Conservation (phyloP, 2,329 filamentous ascomycete species). For the Epichloe gansuensis region DNA sequence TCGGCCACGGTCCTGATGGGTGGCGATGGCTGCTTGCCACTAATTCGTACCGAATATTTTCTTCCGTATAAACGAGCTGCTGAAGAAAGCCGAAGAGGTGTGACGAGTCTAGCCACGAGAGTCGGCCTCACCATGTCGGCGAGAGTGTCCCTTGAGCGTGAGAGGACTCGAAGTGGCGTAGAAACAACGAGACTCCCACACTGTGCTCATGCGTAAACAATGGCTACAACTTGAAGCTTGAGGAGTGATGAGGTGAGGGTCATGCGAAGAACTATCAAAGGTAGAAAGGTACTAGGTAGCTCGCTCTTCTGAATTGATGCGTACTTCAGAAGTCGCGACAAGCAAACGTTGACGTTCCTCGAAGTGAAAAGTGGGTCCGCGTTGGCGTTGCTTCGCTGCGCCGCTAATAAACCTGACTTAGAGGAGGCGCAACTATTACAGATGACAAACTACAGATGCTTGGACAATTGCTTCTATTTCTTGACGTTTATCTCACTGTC, state of each 20-base stretch:
- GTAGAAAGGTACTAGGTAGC: no score
- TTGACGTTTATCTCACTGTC: no score
- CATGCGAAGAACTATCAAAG: neutral
- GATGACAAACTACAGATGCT: no score
- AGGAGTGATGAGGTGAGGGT: neutral
- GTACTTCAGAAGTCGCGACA: neutral
- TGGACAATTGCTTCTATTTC: no score
- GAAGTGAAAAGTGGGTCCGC: constrained; percentile 2
- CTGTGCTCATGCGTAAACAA: neutral
- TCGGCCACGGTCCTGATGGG: constrained; percentile 37
- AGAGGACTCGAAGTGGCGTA: neutral
- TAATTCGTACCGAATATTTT: constrained; percentile 22
- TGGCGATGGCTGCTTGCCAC: constrained; percentile 13
- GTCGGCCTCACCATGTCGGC: constrained; percentile 1
- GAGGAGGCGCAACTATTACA: no score
- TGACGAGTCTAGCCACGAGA: neutral
- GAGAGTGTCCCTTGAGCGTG: neutral
- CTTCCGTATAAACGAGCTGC: constrained; percentile 9
- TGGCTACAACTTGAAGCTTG: no score
- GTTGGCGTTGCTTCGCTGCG: neutral
- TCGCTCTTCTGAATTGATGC: neutral
- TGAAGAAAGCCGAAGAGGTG: neutral
- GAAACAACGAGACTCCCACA: neutral
- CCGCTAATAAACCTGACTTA: no score
- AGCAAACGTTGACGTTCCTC: neutral